Percentiles rank a stretch among this genome's conserved stretches.
phyloP scores from a whole-genome alignment of 1,139 yeast genomes.

The Kodamaea sp. region DNA sequence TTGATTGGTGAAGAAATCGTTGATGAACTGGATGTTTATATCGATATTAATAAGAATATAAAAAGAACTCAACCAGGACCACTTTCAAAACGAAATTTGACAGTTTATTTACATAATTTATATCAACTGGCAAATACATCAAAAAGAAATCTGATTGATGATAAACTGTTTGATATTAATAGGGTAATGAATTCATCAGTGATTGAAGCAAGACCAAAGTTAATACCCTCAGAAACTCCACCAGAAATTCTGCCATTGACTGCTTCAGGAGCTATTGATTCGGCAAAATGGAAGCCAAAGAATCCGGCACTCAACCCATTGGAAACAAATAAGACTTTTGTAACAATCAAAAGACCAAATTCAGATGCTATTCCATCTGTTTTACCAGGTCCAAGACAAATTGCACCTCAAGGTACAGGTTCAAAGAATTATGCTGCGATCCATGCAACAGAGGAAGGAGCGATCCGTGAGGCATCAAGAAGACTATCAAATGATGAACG shows the following conservation, averaged over 20 bases:
- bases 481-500: conserved; percentile 11
- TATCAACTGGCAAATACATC: conserved; percentile 39
- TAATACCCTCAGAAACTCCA: neutral
- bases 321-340: conserved; percentile 65
- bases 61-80: conserved; percentile 86
- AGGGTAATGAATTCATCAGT: conserved; percentile 4
- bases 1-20: conserved; percentile 96
- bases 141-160: conserved; percentile 39
- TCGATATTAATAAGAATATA: conserved; percentile 85
- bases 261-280: conserved; percentile 14
- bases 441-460: conserved; percentile 50
- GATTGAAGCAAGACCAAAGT: conserved; percentile 6
- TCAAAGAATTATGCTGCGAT: conserved; percentile 36
- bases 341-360: conserved; percentile 60
- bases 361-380: conserved; percentile 22
- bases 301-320: conserved; percentile 84
- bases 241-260: neutral
- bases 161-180: conserved; percentile 10
- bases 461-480: conserved; percentile 34
- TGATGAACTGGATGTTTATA: conserved; percentile 94
- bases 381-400: conserved; percentile 22
- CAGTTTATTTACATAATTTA: conserved; percentile 62
- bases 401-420: conserved; percentile 13
- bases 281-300: conserved; percentile 46
- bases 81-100: conserved; percentile 64